These are phyloP conservation scores for Ascochyta koolunga DNA, from an alignment of 2,329 filamentous ascomycete species.

Conservation along the genomic window DNA sequence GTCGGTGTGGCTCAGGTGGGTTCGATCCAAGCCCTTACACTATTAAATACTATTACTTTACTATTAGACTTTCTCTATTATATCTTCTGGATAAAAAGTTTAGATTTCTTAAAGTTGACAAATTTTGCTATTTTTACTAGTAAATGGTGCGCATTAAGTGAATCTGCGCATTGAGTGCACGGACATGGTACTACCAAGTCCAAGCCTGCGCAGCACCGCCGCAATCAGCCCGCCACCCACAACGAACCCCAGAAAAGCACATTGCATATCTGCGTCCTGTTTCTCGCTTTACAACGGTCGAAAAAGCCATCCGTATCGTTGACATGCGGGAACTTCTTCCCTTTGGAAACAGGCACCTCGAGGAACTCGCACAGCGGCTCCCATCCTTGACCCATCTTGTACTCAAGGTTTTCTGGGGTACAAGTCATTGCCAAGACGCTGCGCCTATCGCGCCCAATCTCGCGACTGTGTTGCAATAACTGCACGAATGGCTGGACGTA, in stretches of 20 bases:
- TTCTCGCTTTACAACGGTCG: conserved; percentile 59
- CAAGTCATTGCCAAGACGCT: conserved; percentile 23
- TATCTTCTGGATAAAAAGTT: too few relatives aligned
- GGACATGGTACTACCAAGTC: conserved; percentile 6
- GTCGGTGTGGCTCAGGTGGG: too few relatives aligned
- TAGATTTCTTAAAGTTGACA: too few relatives aligned
- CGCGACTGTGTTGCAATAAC: not conserved
- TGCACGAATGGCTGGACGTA: not conserved
- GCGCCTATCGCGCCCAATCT: not conserved
- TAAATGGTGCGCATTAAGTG: too few relatives aligned
- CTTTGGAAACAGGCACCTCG: conserved; percentile 33
- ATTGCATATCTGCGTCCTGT: conserved; percentile 63
- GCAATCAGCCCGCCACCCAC: conserved; percentile 11
- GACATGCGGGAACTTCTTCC: conserved; percentile 28
- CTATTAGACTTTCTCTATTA: too few relatives aligned
- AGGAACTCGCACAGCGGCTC: conserved; percentile 38
- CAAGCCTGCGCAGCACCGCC: conserved; percentile 1
- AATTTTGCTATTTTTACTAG: too few relatives aligned
- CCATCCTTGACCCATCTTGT: conserved; percentile 26
- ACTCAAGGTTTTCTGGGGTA: conserved; percentile 57
- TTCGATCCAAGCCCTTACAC: too few relatives aligned
- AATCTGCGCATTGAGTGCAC: too few relatives aligned
- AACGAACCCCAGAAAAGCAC: conserved; percentile 38
- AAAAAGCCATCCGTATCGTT: conserved; percentile 53
- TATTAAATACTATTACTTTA: too few relatives aligned